Evolutionary conservation across 2,329 filamentous ascomycete species (phyloP).

Genomic region (Fusarium sp.): DNA sequence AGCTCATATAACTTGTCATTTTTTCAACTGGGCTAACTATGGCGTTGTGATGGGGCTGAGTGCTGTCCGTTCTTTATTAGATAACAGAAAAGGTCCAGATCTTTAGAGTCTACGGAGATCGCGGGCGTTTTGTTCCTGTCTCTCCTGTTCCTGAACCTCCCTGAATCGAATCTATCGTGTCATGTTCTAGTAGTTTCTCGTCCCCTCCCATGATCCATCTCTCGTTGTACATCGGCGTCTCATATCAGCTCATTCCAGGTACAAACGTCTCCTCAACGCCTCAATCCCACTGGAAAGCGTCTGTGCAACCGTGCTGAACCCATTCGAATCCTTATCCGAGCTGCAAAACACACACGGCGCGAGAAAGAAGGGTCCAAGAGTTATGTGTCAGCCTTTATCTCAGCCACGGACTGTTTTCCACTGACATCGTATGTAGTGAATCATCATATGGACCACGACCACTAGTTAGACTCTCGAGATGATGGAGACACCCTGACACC

Average conservation of each 20-base stretch:
- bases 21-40: not conserved
- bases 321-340: not conserved
- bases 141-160: not conserved
- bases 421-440: not conserved
- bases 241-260: conserved; percentile 24
- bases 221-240: conserved; percentile 16
- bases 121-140: not conserved
- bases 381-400: conserved; percentile 21
- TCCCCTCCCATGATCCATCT: not conserved
- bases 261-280: not conserved
- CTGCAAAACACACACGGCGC: not conserved
- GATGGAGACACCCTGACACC: not conserved
- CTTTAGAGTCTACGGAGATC: not conserved
- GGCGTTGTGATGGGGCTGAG: not conserved
- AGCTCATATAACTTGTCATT: not conserved
- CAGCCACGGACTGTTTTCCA: conserved; percentile 1
- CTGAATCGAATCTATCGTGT: conserved; percentile 1
- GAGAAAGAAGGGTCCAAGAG: conserved; percentile 16
- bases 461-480: not conserved
- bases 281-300: not conserved
- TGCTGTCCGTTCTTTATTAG: not conserved
- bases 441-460: not conserved
- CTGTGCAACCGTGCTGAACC: not conserved
- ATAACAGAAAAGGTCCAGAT: not conserved
- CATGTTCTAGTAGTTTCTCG: conserved; percentile 15